Conservation (phyloP, 148 eudicot genomes). For the Talinum fruticosum region DNA sequence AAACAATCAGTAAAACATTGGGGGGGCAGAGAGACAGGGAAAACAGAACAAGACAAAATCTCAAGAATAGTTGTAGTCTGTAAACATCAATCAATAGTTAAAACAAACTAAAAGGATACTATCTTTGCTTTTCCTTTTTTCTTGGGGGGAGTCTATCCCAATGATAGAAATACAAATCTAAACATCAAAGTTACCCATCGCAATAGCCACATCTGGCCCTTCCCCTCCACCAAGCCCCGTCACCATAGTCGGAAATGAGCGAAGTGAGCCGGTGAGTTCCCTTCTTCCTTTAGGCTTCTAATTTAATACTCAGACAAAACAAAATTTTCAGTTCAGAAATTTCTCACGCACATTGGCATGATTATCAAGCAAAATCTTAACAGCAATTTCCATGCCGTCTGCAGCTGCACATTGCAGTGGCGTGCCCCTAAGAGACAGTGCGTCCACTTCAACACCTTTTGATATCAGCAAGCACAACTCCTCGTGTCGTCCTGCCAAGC, state of each 20-base stretch:
- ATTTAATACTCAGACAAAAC: not conserved
- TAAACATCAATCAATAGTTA: not conserved
- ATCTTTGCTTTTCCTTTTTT: no score
- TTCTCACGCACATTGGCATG: conserved; percentile 14
- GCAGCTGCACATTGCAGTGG: conserved; percentile 13
- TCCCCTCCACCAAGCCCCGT: not conserved
- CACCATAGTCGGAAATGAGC: no score
- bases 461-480: conserved; percentile 10
- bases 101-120: not conserved
- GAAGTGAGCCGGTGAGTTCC: not conserved
- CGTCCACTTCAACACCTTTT: conserved; percentile 17
- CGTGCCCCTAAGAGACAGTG: conserved; percentile 14
- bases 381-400: conserved; percentile 6
- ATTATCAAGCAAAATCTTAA: conserved; percentile 9
- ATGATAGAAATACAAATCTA: no score
- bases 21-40: not conserved
- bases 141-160: no score
- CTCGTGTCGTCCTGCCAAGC: not conserved
- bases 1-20: not conserved
- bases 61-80: not conserved
- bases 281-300: not conserved
- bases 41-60: not conserved
- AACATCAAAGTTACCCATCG: not conserved
- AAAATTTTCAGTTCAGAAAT: not conserved
- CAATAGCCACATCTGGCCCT: not conserved